Evolutionary conservation across 345 rosid genomes (phyloP).

Genomic region (Ricinus communis): DNA sequence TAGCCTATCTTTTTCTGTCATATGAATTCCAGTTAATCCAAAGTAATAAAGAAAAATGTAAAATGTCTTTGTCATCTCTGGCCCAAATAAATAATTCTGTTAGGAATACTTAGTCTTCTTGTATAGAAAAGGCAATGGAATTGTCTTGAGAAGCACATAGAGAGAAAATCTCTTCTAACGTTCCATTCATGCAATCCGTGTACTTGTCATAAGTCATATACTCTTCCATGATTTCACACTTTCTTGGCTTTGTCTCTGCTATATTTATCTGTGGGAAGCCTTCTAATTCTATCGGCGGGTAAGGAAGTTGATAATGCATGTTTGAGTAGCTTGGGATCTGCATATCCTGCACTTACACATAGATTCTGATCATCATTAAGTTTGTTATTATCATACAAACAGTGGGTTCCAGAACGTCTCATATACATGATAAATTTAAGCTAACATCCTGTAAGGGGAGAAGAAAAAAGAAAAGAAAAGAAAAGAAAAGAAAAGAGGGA

Average conservation of each 20-base stretch:
- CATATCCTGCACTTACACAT: constrained; percentile 33
- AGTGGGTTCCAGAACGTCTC: too few species aligned
- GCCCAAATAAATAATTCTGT: not conserved
- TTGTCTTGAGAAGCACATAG: constrained; percentile 39
- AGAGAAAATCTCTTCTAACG: constrained; percentile 45
- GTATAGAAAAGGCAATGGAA: constrained; percentile 27
- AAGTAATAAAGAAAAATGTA: not conserved
- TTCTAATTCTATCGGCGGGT: constrained; percentile 47
- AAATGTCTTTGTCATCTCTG: not conserved
- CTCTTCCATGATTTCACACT: constrained; percentile 33
- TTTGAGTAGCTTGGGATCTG: constrained; percentile 28
- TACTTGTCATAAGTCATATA: constrained; percentile 32
- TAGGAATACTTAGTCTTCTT: constrained; percentile 19
- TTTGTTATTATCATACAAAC: not conserved
- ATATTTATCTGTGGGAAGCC: constrained; percentile 53
- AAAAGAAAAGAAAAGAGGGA: not conserved
- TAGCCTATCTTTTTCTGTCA: constrained; percentile 18
- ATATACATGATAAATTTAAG: too few species aligned
- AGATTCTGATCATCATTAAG: not conserved
- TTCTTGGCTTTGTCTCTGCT: constrained; percentile 23
- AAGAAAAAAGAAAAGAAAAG: not conserved
- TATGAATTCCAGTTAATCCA: constrained; percentile 18
- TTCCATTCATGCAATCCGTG: constrained; percentile 42
- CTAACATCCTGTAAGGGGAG: too few species aligned
- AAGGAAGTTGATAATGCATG: constrained; percentile 39